Evolutionary conservation across 306 rosid genomes (phyloP), one percentile per base, ranked within the genome.

Genomic region (Inga leiocalycina): DNA sequence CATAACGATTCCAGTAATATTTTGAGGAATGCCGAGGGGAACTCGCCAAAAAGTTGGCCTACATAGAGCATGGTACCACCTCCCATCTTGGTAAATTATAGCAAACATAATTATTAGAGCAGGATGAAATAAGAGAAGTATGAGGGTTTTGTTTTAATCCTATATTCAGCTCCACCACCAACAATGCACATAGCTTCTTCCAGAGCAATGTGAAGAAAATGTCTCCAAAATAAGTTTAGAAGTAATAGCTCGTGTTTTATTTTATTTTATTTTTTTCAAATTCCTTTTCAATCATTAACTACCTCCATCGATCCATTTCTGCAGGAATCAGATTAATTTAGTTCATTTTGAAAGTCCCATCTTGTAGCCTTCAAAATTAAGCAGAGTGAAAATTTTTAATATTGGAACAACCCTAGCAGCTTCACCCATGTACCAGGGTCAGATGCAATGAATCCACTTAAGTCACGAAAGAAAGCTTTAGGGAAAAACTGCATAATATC

Each of bases 1-100:
- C 71, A 78, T 37, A 75, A 79, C 35, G 32, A 83, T 35, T 70
- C 57, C 75, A 77, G 34, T 76, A 64, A 68, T 13, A 61, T 44
- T 54, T 80, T 34, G 35, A 45, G 22, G 17, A 73, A 78, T 27
- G 39, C 15, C 20, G 34, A 2, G 80, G 52, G 49, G 61, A 75
- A 41, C 37, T 80, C 49, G 7, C 66, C 78, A 45, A 77, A 73
- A 80, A 57, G 35, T 35, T 77, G 78, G 19, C 52, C 57, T 35
- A 80, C 73, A 32, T 8, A 77, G 41, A 77, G 49, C 49, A 41
- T 10, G 4, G 30, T 10, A 70, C 52, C 71, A 72, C 37, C 78
- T 49, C 79, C 67, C 39, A 45, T 64, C 8, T 44, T 24, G 10
- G 45, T 51, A 43, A 71, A 65, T 32, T 65, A 70, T 67, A 62